Evolutionary conservation across 768 basidiomycete species (phyloP), one percentile per base, ranked within the genome.

Genomic region (Trametes villosa): DNA sequence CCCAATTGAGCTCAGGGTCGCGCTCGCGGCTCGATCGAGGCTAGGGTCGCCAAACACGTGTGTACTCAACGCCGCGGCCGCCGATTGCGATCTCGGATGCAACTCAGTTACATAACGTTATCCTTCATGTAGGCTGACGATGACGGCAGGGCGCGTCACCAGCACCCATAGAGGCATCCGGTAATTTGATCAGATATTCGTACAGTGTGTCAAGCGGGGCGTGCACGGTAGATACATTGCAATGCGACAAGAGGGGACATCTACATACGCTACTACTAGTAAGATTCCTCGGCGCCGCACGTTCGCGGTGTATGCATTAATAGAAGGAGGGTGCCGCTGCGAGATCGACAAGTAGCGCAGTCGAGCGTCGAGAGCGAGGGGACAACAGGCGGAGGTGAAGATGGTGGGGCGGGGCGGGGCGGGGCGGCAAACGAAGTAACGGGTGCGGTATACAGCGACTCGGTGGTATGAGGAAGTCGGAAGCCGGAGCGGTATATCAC

Each of bases 181-280:
- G 30, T 1, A 36, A 17, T 5, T 44, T 6, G 15, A 27, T 52
- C 20, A 26, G 9, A 26, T 54, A 54, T 22, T 56, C 42, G 34
- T 57, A 57, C 55, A 57, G 20, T 18, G 36, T 44, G 4, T 18
- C 20, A 22, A 13, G 26, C 31, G 18, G 15, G 36, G 18, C 27
- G 55, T 57, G 55, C 47, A 56, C 55, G 42, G 56, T 41, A 57
- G 56, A 57, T 57, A 57, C 56, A 57, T 49, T 42, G 56, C 47
- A 29, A 55, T 46, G 56, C 56, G 56, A 48, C 50, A 57, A 9
- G 40, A 41, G 47, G 46, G 26, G 47, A 48, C 56, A 31, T 57
- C 47, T 57, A 57, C 56, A 57, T 31, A 49, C 27, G 30, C 40
- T 57, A 57, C 40, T 33, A 13, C 47, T 57, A 30, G 29, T 36